Evolutionary conservation across 2,329 filamentous ascomycete genomes (phyloP).

Genomic region (Blumeria hordei): DNA sequence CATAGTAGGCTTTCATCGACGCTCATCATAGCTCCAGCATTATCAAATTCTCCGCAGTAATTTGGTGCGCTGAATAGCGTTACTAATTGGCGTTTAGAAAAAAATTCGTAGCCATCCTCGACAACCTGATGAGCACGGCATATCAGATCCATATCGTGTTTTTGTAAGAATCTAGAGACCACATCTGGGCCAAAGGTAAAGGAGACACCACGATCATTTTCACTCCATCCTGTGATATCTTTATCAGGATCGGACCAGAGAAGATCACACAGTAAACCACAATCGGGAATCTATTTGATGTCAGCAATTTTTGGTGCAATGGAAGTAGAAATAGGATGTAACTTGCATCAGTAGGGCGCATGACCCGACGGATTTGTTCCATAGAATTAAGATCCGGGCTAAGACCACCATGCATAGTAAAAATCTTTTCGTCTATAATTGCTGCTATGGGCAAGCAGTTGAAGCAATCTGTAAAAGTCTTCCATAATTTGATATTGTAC

Average conservation of each 20-base stretch:
- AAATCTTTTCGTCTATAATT: conserved; percentile 95
- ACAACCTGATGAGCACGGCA: conserved; percentile 98
- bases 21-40: conserved; percentile 98
- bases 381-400: conserved; percentile 85
- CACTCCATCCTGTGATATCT: conserved; percentile 95
- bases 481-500: conserved; percentile 99
- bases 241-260: conserved; percentile 96
- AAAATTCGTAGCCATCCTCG: conserved; percentile 97
- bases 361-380: conserved; percentile 95
- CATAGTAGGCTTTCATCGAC: conserved; percentile 95
- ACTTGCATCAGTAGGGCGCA: conserved; percentile 69
- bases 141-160: conserved; percentile 91
- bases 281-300: conserved; percentile 43
- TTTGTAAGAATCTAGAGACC: conserved; percentile 81
- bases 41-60: conserved; percentile 99
- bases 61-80: conserved; percentile 97
- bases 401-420: conserved; percentile 86
- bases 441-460: conserved; percentile 75
- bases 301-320: neutral
- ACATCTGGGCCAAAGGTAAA: conserved; percentile 98
- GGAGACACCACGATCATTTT: conserved; percentile 87
- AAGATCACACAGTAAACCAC: conserved; percentile 81
- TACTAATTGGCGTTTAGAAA: conserved; percentile 80
- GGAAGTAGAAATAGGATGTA: too few species aligned
- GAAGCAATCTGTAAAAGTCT: conserved; percentile 91